Evolutionary conservation across 1,139 yeast genomes (phyloP).

Genomic region (Taiozyma sp.): DNA sequence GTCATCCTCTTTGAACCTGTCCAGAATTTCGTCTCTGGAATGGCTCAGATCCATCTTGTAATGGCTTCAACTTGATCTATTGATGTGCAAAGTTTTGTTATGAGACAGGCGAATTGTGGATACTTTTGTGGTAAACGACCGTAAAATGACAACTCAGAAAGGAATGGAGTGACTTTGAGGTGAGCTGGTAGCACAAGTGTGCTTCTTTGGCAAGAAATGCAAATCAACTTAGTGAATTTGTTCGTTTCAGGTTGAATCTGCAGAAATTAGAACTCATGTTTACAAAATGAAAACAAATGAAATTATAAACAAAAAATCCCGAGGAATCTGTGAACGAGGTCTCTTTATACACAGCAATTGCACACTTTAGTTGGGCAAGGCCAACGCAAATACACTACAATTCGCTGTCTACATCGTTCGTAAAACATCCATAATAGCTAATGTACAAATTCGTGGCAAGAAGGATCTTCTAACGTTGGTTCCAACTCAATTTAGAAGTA

Average conservation of each 20-base stretch:
- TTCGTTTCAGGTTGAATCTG: background rate
- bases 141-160: background rate
- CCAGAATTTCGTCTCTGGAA: constrained; percentile 18
- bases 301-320: background rate
- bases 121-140: background rate
- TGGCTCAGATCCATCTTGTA: constrained; percentile 8
- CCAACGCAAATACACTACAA: background rate
- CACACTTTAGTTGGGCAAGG: background rate
- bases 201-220: background rate
- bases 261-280: background rate
- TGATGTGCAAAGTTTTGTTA: background rate
- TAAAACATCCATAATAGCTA: background rate
- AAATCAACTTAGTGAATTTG: background rate
- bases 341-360: too few relatives aligned
- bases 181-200: background rate
- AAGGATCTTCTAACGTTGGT: constrained; percentile 8
- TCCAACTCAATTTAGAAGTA: constrained; percentile 24
- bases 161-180: background rate
- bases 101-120: background rate
- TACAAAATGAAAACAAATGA: background rate
- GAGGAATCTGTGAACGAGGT: background rate
- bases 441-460: background rate
- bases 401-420: background rate
- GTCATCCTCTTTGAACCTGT: constrained; percentile 21
- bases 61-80: background rate